Percentiles rank a stretch among this genome's conserved stretches.
phyloP scores from a whole-genome alignment of 2,329 filamentous ascomycete species.

The Trichoderma lentiforme region DNA sequence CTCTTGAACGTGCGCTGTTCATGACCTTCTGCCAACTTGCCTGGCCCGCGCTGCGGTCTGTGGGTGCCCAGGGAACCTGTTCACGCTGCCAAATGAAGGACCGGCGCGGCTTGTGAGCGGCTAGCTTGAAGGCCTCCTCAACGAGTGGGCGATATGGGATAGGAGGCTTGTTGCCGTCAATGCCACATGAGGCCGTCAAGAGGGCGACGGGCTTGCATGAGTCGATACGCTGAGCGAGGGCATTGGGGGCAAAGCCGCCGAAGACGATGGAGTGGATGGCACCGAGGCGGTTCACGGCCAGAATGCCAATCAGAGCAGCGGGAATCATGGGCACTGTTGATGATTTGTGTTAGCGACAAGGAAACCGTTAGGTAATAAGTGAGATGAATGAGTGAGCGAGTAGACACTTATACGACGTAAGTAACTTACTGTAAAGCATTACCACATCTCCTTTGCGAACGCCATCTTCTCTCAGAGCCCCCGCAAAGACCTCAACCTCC shows the following conservation, averaged over 20 bases:
- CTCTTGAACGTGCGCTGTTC: conserved; percentile 64
- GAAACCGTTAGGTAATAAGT: no score
- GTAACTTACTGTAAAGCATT: conserved; percentile 72
- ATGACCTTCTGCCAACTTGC: conserved; percentile 76
- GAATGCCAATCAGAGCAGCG: conserved; percentile 78
- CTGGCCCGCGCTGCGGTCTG: conserved; percentile 66
- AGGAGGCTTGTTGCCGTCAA: conserved; percentile 80
- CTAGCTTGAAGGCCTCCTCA: conserved; percentile 65
- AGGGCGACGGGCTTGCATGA: conserved; percentile 72
- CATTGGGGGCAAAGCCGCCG: conserved; percentile 79
- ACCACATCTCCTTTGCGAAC: conserved; percentile 83
- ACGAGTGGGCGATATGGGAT: conserved; percentile 75
- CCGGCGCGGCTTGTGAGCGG: conserved; percentile 67
- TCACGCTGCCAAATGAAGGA: conserved; percentile 83
- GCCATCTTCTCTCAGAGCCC: conserved; percentile 76
- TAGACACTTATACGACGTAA: not conserved
- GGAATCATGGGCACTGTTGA: conserved; percentile 90
- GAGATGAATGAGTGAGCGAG: not conserved
- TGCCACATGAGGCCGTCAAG: conserved; percentile 87
- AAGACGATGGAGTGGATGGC: conserved; percentile 92
- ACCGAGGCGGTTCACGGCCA: conserved; percentile 76
- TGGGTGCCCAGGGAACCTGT: conserved; percentile 67
- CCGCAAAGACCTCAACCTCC: conserved; percentile 79
- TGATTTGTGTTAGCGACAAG: not conserved
- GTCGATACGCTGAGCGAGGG: conserved; percentile 85